Base-by-base conservation (phyloP, 2,329 filamentous ascomycete species). In the Raffaelea arxii region DNA sequence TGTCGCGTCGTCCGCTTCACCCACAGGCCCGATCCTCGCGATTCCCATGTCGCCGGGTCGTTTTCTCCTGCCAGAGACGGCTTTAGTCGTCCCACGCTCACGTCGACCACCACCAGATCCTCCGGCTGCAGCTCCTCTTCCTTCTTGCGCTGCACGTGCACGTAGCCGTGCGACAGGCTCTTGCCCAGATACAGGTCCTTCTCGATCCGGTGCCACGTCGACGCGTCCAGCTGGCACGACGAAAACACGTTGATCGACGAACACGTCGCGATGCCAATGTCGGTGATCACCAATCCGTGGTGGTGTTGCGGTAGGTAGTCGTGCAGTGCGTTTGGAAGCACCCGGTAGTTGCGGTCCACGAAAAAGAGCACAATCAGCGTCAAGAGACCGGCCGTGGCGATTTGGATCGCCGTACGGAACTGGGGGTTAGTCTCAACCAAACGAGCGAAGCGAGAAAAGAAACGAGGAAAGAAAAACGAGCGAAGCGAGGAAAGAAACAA, bases 251-350 rank as follows among this genome's bases (percentile, higher is more conserved):
- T 92, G 44, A 92, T 57, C 12, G 74, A 74, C 9, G 84, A 87
- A 66, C 90, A 96, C 44, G 75, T 82, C 18, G 78, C 75, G 52
- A 95, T 74, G 27, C 82, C 86, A 49, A 95, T 74, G 66, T 96
- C 90, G 59, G 87, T 94, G 57, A 95, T 79, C 58, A 94, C 81
- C 49, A 84, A 76, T 53, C 89, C 89, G 38, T 86, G 78, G 59
- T 94, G 86, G 65, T 95, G 89, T 51, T 81, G 78, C 23, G 90
- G 90, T 58, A 94, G 80, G 64, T 91, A 86, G 62, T 80, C 84
- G 71, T 96, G 90, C 55, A 96, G 84, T 50, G 84, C 78, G 58
- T 82, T 80, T 37, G 90, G 90, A 30, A 96, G 79, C 49, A 96
- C 84, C 55, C 86, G 78, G 69, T 92, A 94, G 62, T 84, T 86